phyloP scores from a whole-genome alignment of 1,139 yeast genomes.

The Kodamaea fungicola region DNA sequence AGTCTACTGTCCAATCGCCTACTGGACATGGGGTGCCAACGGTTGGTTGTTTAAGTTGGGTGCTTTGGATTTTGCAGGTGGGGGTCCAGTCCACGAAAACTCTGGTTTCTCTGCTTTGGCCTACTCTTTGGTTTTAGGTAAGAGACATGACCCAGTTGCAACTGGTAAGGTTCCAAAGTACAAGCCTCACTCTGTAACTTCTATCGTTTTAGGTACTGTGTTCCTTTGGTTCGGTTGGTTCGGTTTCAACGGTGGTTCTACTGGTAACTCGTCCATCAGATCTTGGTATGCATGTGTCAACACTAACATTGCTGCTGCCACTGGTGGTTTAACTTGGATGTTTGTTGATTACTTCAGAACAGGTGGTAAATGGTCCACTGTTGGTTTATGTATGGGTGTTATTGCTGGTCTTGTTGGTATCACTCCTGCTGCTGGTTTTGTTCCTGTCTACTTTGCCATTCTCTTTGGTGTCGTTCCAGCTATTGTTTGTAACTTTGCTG shows the following conservation, averaged over 20 bases:
- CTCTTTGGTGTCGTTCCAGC: constrained; percentile 83
- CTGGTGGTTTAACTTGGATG: constrained; percentile 94
- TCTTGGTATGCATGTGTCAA: constrained; percentile 92
- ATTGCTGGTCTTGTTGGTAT: constrained; percentile 94
- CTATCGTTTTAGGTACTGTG: constrained; percentile 89
- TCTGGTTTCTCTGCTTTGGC: constrained; percentile 95
- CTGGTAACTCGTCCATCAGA: constrained; percentile 87
- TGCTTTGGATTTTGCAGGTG: constrained; percentile 93
- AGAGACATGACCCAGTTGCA: constrained; percentile 81
- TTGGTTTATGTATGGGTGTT: constrained; percentile 90
- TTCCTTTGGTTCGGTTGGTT: constrained; percentile 98
- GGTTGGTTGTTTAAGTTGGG: constrained; percentile 89
- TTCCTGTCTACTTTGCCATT: constrained; percentile 84
- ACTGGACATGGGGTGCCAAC: constrained; percentile 93
- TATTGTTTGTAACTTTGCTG: constrained; percentile 77
- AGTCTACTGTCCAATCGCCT: constrained; percentile 91
- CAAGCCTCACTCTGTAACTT: constrained; percentile 86
- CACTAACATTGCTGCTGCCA: constrained; percentile 89
- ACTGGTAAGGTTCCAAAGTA: constrained; percentile 73
- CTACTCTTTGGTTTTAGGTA: constrained; percentile 86
- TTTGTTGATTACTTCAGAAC: constrained; percentile 84
- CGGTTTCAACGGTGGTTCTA: constrained; percentile 97
- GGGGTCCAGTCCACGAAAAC: constrained; percentile 95
- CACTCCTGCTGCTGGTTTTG: constrained; percentile 96
- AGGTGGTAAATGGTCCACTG: constrained; percentile 91